A percentile compares a stretch with the other conserved stretches of the same genome.
These are phyloP conservation scores for Codiaeum variegatum DNA, from an alignment of 441 rosid genomes.

Conservation along the genomic window DNA sequence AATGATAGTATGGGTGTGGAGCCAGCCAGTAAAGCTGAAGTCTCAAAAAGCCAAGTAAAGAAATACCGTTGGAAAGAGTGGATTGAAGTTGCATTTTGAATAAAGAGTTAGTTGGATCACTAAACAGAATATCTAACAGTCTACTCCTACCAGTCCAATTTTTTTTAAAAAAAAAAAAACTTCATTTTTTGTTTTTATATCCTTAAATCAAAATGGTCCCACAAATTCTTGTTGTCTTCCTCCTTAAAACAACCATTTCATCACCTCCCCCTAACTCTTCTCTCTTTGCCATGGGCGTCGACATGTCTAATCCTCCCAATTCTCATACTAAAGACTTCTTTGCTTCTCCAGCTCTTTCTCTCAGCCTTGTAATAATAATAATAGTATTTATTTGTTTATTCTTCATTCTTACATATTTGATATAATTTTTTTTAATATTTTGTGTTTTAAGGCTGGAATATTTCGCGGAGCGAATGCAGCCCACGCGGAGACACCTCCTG, in stretches of 20 bases:
- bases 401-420: too few species aligned
- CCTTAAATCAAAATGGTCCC: slow-evolving; percentile 74
- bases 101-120: slow-evolving; percentile 72
- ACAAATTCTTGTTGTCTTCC: slow-evolving; percentile 24
- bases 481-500: not conserved
- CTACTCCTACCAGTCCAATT: slow-evolving; percentile 94
- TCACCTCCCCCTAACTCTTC: slow-evolving; percentile 12
- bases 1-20: not conserved
- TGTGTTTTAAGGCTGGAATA: slow-evolving; percentile 99
- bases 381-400: not conserved
- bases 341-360: slow-evolving; percentile 96
- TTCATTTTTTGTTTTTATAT: slow-evolving; percentile 61
- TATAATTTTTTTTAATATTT: too few species aligned
- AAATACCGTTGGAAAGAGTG: slow-evolving; percentile 60
- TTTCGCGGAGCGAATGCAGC: slow-evolving; percentile 59
- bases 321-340: slow-evolving; percentile 84
- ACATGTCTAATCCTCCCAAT: slow-evolving; percentile 78
- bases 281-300: slow-evolving; percentile 73
- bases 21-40: not conserved
- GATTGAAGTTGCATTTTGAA: slow-evolving; percentile 45
- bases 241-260: slow-evolving; percentile 33
- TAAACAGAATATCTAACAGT: slow-evolving; percentile 75
- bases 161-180: too few species aligned
- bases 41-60: not conserved
- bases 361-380: slow-evolving; percentile 60